A percentile compares a stretch with the other conserved stretches of the same genome.
Conservation (phyloP, 2,329 filamentous ascomycete species). For the Colletotrichum lindemuthianum region DNA sequence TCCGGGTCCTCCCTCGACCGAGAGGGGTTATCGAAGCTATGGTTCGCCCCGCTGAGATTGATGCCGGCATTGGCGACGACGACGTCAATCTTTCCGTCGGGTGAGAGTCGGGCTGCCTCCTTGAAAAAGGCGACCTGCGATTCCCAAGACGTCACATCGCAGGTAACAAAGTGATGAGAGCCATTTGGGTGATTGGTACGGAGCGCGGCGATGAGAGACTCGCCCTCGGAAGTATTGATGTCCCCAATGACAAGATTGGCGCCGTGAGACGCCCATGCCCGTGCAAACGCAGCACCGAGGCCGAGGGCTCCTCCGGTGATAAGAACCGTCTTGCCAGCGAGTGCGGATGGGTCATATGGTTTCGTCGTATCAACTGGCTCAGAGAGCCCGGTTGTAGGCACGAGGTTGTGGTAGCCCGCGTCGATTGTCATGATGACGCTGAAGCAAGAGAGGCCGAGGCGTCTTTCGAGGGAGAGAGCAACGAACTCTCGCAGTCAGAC, state of each 20-base stretch:
- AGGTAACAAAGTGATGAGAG: conserved; percentile 60
- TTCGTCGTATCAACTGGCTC: conserved; percentile 56
- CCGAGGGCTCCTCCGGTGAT: conserved; percentile 73
- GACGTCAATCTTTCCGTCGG: conserved; percentile 65
- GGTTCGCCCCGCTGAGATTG: conserved; percentile 44
- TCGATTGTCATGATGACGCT: conserved; percentile 27
- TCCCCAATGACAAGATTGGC: conserved; percentile 73
- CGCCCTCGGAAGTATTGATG: conserved; percentile 64
- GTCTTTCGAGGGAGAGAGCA: background rate
- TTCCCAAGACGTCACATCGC: conserved; percentile 73
- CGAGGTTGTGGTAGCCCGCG: conserved; percentile 30
- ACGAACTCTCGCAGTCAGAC: no score
- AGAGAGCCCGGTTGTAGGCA: conserved; percentile 43
- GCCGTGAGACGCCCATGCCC: conserved; percentile 63
- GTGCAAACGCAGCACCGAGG: conserved; percentile 65
- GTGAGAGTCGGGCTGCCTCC: conserved; percentile 62
- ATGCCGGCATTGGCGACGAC: conserved; percentile 77
- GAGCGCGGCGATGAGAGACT: conserved; percentile 63
- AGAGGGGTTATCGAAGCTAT: conserved; percentile 58
- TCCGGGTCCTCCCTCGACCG: conserved; percentile 53
- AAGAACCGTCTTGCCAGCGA: conserved; percentile 66
- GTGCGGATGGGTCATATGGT: conserved; percentile 55
- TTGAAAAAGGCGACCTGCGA: conserved; percentile 73
- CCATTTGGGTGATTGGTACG: conserved; percentile 50
- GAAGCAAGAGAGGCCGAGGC: background rate